These are phyloP conservation scores for Suillus ampliporus DNA, from an alignment of 768 basidiomycete genomes.

Conservation along the genomic window DNA sequence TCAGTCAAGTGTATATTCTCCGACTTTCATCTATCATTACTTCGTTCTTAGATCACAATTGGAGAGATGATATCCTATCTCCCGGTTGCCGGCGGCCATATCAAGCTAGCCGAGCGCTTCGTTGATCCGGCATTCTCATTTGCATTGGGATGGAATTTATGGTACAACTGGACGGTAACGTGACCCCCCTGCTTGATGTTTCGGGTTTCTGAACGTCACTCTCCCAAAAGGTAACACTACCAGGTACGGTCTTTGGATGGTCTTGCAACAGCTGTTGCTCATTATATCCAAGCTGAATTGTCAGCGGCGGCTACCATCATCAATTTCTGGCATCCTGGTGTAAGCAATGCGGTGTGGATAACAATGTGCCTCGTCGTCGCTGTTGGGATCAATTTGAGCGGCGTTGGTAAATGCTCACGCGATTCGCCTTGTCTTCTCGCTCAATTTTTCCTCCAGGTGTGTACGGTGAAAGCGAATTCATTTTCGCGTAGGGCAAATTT, in stretches of 20 bases:
- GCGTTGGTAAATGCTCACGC: slow-evolving; percentile 37
- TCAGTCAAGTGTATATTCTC: slow-evolving; percentile 32
- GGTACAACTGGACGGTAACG: slow-evolving; percentile 43
- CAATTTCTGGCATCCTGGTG: slow-evolving; percentile 47
- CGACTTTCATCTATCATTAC: background rate
- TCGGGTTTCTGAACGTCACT: background rate
- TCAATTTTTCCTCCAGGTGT: slow-evolving; percentile 29
- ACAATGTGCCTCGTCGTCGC: slow-evolving; percentile 57
- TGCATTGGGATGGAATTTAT: slow-evolving; percentile 49
- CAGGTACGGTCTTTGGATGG: slow-evolving; percentile 20
- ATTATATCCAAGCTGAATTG: slow-evolving; percentile 44
- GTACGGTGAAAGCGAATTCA: slow-evolving; percentile 55
- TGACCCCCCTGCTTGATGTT: slow-evolving; percentile 14
- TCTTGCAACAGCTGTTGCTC: slow-evolving; percentile 3
- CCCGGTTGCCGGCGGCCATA: slow-evolving; percentile 52
- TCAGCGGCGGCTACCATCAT: slow-evolving; percentile 58
- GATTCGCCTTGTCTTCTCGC: accelerated
- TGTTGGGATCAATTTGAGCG: slow-evolving; percentile 50
- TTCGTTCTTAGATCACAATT: slow-evolving; percentile 27
- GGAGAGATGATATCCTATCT: slow-evolving; percentile 55
- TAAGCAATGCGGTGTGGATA: slow-evolving; percentile 57
- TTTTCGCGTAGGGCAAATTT: slow-evolving; percentile 41
- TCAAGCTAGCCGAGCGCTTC: slow-evolving; percentile 53
- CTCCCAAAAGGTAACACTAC: slow-evolving; percentile 27
- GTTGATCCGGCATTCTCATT: slow-evolving; percentile 52